A percentile compares a stretch with the other conserved stretches of the same genome.
Evolutionary conservation across 1,139 yeast species (phyloP).

Genomic region (Hanseniaspora sp.): DNA sequence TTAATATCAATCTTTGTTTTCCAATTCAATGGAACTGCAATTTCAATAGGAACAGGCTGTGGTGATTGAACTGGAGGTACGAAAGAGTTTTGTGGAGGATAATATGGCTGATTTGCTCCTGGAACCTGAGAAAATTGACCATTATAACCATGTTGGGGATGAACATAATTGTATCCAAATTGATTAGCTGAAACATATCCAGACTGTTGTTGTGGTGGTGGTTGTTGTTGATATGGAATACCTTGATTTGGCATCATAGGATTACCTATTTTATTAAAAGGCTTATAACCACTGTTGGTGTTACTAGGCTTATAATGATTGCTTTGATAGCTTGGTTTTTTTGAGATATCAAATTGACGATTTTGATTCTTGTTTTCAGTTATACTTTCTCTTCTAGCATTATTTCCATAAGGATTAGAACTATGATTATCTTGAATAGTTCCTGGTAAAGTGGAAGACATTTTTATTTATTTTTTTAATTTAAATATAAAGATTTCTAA

Average conservation of each 20-base stretch:
- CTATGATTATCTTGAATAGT: neutral
- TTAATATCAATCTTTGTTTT: neutral
- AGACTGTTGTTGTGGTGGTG: neutral
- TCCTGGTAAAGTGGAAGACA: neutral
- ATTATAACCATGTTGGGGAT: neutral
- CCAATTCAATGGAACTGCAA: neutral
- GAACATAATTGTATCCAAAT: neutral
- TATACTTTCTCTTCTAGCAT: neutral
- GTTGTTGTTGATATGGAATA: neutral
- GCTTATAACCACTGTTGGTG: neutral
- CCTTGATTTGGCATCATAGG: neutral
- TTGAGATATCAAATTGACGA: neutral
- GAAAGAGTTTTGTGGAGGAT: neutral
- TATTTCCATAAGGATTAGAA: neutral
- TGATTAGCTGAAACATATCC: neutral
- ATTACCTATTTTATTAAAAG: neutral
- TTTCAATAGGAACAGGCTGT: neutral
- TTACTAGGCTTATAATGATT: neutral
- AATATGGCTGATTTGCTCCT: neutral
- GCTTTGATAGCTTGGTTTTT: neutral
- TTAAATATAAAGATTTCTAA: no score
- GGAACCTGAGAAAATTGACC: neutral
- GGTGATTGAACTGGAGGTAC: neutral
- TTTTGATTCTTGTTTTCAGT: neutral
- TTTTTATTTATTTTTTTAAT: neutral